phyloP scores from a whole-genome alignment of 1,139 yeast species.

The Geotrichum candidum region DNA sequence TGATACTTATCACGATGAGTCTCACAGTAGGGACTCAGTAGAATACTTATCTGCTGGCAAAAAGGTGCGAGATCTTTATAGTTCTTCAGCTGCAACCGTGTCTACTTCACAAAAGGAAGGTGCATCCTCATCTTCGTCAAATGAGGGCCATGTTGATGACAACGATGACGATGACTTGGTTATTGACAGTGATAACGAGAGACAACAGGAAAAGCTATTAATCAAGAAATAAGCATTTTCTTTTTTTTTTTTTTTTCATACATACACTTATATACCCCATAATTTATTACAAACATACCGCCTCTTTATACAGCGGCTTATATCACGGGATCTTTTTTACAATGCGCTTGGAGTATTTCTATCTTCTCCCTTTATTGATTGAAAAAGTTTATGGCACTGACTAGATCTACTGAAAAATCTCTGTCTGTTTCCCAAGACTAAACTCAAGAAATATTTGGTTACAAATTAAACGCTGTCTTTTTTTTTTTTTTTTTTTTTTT shows the following conservation, averaged over 20 bases:
- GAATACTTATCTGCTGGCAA: slow-evolving; percentile 19
- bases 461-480: too few species aligned
- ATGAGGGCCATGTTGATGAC: not conserved
- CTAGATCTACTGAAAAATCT: too few species aligned
- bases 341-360: too few species aligned
- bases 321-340: too few species aligned
- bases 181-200: not conserved
- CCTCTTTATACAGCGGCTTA: too few species aligned
- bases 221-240: not conserved
- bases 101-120: not conserved
- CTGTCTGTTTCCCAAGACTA: too few species aligned
- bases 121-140: not conserved
- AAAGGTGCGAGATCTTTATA: slow-evolving; percentile 24
- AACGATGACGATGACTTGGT: not conserved
- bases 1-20: not conserved
- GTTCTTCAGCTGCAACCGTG: slow-evolving; percentile 1
- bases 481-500: not conserved
- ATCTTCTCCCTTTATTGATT: too few species aligned
- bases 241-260: not conserved
- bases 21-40: slow-evolving; percentile 1
- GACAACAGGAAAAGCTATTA: not conserved
- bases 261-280: not conserved
- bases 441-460: too few species aligned
- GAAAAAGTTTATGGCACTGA: too few species aligned
- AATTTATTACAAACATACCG: too few species aligned